These are phyloP conservation scores for Hypoxylon sp. DNA, from an alignment of 2,329 filamentous ascomycete species.

Conservation along the genomic window DNA sequence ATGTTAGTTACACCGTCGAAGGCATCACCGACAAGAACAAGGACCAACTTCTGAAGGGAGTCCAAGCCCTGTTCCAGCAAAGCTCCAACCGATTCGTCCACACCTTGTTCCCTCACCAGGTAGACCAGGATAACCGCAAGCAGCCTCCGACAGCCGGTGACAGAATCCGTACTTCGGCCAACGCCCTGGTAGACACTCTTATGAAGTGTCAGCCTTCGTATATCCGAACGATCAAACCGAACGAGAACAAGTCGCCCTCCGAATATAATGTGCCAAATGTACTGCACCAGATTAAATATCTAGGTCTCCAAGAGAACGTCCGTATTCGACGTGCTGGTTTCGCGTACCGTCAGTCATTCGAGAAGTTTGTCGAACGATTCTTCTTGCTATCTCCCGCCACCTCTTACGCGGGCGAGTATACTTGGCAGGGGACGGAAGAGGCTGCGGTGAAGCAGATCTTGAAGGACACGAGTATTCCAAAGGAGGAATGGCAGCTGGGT, in stretches of 20 bases:
- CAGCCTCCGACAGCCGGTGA: slow-evolving; percentile 94
- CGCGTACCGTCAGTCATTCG: slow-evolving; percentile 94
- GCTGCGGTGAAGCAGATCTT: slow-evolving; percentile 91
- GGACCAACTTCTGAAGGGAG: slow-evolving; percentile 92
- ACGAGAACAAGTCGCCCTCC: slow-evolving; percentile 95
- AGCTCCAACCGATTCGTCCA: slow-evolving; percentile 89
- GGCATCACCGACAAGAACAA: slow-evolving; percentile 99
- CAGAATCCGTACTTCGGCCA: slow-evolving; percentile 93
- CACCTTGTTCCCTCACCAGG: slow-evolving; percentile 86
- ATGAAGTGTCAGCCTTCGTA: slow-evolving; percentile 99
- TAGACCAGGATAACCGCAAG: slow-evolving; percentile 95
- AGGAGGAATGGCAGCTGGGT: slow-evolving; percentile 96
- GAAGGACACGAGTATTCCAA: slow-evolving; percentile 93
- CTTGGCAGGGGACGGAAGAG: slow-evolving; percentile 88
- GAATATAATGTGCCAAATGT: slow-evolving; percentile 95
- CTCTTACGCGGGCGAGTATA: slow-evolving; percentile 96
- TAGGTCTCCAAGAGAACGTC: slow-evolving; percentile 99
- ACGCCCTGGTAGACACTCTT: slow-evolving; percentile 90
- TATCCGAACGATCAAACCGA: slow-evolving; percentile 98
- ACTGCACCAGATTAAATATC: slow-evolving; percentile 97
- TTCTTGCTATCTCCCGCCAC: slow-evolving; percentile 94
- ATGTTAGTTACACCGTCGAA: slow-evolving; percentile 92
- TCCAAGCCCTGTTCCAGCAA: slow-evolving; percentile 84
- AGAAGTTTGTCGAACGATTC: slow-evolving; percentile 98
- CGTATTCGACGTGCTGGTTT: slow-evolving; percentile 96